Base-by-base conservation (phyloP, 164 flowering plant genomes). In the Brasenia schreberi region DNA sequence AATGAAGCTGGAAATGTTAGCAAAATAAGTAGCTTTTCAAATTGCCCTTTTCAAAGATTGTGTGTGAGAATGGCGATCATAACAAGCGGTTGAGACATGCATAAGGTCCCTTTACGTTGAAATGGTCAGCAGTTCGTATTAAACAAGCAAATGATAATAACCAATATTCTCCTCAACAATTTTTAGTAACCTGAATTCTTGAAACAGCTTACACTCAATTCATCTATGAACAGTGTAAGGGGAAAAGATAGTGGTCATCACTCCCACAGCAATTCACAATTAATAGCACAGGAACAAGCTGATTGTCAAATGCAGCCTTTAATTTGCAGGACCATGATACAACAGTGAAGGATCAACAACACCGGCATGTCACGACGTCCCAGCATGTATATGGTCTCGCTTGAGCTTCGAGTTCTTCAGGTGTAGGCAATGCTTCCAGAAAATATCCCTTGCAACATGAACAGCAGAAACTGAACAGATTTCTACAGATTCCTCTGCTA, bases 401-500 rank as follows among this genome's bases (percentile, higher is more conserved):
- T 70, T 76, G 87, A 2, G 69, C 82, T 75, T 87, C 95, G 11
- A 94, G 71, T 72, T 87, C 96, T 66, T 63, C 72, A 0, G 82
- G 64, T 12, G 87, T 64, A 18, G 97, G 98, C 65, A 94, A 19
- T 17, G 81, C 73, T 75, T 94, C 98, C 67, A 94, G 39, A 56
- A 62, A 67, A 65, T 81, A 74, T 42, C 67, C 66, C 73, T 80
- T 80, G 65, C 80, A 67, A 59, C 74, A 49, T 19, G 70, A 70
- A 53, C 82, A 94, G 66, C 98, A 94, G 71, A 89, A 89, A 66
- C 80, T 64, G 75, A 76, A 82, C 60, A 90, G 7, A 68, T 94
- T 94, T 72, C 81, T 77, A 77, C 95, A 85, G 17, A 80, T 64
- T 58, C 98, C 98, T 78, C 84, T 78, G 68, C 92, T 90, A 75